Evolutionary conservation across 257 asterid species (phyloP).

Genomic region (Anisodus acutangulus): DNA sequence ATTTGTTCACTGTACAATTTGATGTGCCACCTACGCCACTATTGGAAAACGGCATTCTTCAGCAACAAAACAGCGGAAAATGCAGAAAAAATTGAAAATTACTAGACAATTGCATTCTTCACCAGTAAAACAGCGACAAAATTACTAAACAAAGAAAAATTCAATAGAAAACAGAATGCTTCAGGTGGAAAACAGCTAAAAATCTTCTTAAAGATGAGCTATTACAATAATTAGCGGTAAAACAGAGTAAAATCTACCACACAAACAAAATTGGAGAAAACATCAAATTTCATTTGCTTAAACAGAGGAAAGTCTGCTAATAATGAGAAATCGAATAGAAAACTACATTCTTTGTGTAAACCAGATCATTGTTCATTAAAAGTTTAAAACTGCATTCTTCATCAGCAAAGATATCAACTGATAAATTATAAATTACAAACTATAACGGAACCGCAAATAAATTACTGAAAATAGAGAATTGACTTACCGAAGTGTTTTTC

Average conservation of each 20-base stretch:
- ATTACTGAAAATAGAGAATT: neutral
- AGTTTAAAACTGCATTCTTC: neutral
- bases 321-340: neutral
- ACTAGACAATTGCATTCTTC: neutral
- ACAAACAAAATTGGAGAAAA: neutral
- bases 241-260: neutral
- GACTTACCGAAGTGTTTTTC: neutral
- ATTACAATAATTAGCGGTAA: neutral
- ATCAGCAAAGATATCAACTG: neutral
- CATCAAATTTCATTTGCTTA: neutral
- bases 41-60: neutral
- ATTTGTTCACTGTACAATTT: neutral
- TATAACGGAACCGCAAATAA: neutral
- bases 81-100: neutral
- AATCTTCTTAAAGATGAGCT: neutral
- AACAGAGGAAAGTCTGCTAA: neutral
- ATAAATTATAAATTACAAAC: neutral
- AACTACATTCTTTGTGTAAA: neutral
- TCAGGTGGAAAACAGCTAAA: neutral
- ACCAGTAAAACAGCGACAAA: neutral
- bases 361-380: neutral
- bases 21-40: no score
- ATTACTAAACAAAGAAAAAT: neutral
- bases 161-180: neutral
- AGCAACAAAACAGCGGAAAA: neutral